Conservation (phyloP, 2,329 filamentous ascomycete species). For the Trichoderma cornu-damae region DNA sequence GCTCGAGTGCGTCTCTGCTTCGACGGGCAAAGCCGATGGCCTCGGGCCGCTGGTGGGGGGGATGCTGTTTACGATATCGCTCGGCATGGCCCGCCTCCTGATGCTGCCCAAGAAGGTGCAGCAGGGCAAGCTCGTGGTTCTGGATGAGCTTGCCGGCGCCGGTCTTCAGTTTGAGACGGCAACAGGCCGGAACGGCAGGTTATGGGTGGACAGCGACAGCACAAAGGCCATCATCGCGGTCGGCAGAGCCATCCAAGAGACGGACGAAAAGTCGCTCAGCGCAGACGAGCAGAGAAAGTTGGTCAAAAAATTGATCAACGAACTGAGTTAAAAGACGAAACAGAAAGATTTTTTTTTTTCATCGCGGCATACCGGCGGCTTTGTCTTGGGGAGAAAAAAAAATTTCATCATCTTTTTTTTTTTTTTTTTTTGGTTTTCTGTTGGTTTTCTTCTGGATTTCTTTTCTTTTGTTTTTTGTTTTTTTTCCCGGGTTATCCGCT, state of each 20-base stretch:
- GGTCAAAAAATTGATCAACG: conserved; percentile 61
- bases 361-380: background rate
- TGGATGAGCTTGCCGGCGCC: conserved; percentile 71
- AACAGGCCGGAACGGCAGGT: conserved; percentile 82
- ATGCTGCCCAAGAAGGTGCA: conserved; percentile 59
- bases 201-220: conserved; percentile 83
- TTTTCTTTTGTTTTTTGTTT: background rate
- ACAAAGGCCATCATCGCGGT: conserved; percentile 69
- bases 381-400: no score
- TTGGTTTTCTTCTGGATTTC: no score
- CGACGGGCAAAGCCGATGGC: conserved; percentile 83
- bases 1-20: conserved; percentile 79
- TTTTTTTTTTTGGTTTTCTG: background rate
- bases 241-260: conserved; percentile 69
- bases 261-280: conserved; percentile 62
- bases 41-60: conserved; percentile 78
- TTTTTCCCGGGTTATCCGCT: background rate
- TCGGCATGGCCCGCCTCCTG: conserved; percentile 75
- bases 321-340: conserved; percentile 25
- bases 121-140: conserved; percentile 61
- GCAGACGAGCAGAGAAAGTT: conserved; percentile 65
- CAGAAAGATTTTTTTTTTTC: no score
- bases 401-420: no score
- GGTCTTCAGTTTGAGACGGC: conserved; percentile 90
- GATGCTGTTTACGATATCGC: conserved; percentile 77